These are phyloP conservation scores for Kodamaea kaohsiungensis DNA, from an alignment of 805 yeast genomes.

Conservation along the genomic window DNA sequence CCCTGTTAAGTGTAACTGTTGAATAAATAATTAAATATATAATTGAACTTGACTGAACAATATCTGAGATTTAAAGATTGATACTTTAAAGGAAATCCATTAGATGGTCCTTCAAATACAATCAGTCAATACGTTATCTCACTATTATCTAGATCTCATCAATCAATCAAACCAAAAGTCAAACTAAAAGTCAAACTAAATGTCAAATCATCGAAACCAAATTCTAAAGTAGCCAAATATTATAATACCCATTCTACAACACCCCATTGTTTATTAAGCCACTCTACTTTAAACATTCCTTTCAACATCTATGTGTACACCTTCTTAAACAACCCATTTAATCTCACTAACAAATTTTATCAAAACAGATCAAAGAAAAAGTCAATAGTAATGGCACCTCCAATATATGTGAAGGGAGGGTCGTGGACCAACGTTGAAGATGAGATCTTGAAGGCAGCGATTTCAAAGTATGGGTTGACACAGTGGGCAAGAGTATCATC, in stretches of 20 bases:
- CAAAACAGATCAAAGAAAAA: neutral
- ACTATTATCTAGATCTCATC: no score
- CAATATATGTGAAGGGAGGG: conserved; percentile 80
- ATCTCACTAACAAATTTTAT: neutral
- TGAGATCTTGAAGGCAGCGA: conserved; percentile 86
- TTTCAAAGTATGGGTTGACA: conserved; percentile 87
- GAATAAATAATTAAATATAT: no score
- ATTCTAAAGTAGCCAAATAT: neutral
- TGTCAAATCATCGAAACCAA: no score
- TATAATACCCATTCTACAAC: neutral
- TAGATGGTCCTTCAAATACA: no score
- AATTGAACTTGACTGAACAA: no score
- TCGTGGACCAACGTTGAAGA: conserved; percentile 87
- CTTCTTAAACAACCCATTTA: neutral
- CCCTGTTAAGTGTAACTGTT: no score
- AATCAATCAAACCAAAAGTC: no score
- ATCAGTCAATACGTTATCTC: no score
- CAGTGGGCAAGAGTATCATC: conserved; percentile 96
- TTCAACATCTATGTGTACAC: neutral
- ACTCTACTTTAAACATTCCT: neutral
- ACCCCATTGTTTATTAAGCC: neutral
- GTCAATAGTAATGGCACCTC: conserved; percentile 37
- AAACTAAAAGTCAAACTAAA: no score
- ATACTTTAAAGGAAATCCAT: no score
- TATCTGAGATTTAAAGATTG: no score